These are phyloP conservation scores for Silene noctiflora DNA, from an alignment of 179 eudicot genomes.

Conservation along the genomic window DNA sequence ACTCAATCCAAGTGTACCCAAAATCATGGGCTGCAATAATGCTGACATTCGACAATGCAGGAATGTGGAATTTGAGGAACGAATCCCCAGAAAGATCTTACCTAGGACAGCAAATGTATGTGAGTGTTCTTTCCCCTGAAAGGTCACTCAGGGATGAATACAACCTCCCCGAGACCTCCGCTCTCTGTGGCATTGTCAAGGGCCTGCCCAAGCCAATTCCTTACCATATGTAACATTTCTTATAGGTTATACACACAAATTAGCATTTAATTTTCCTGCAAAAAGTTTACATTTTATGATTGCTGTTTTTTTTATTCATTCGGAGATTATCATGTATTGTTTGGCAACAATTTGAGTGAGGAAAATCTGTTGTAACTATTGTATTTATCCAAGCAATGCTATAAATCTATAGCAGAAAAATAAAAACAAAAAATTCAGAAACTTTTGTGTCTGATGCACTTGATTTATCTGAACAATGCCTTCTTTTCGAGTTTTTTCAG, in stretches of 20 bases:
- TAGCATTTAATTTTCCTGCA: not conserved
- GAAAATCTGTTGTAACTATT: conserved; percentile 22
- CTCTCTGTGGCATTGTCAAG: conserved; percentile 48
- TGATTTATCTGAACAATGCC: too few species aligned
- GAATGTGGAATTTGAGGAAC: conserved; percentile 59
- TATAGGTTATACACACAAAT: not conserved
- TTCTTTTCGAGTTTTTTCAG: too few species aligned
- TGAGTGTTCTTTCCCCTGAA: conserved; percentile 42
- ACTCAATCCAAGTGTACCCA: conserved; percentile 65
- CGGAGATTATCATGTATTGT: conserved; percentile 17
- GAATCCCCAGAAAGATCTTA: conserved; percentile 35
- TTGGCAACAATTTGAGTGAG: conserved; percentile 21
- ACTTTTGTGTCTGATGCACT: not conserved
- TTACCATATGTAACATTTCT: conserved; percentile 14
- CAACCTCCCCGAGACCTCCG: conserved; percentile 32
- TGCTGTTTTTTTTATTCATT: conserved; percentile 3
- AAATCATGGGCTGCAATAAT: conserved; percentile 61
- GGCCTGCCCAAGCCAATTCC: conserved; percentile 40
- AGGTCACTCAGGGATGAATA: conserved; percentile 52
- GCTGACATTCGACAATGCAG: conserved; percentile 56
- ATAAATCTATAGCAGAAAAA: conserved; percentile 10
- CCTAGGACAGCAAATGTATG: conserved; percentile 53
- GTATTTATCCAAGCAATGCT: conserved; percentile 15
- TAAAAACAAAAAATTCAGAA: conserved; percentile 11
- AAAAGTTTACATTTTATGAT: not conserved